Evolutionary conservation across 177 flowering plant species (phyloP).

Genomic region (Tripterygium wilfordii): DNA sequence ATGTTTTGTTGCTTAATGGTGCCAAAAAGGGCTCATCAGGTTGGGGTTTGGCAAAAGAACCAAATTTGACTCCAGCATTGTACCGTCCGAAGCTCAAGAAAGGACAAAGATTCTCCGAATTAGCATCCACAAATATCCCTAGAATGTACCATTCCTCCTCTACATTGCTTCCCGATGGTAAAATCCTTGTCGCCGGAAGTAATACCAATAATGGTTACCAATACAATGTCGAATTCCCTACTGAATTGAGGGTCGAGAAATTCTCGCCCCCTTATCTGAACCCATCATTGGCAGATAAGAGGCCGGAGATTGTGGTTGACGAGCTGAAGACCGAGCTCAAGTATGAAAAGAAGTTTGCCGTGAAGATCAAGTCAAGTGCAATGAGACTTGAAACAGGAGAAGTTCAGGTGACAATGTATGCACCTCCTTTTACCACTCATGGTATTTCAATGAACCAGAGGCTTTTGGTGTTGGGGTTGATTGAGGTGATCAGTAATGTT

Average conservation of each 20-base stretch:
- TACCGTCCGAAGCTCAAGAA: slow-evolving; percentile 30
- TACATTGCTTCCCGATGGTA: slow-evolving; percentile 54
- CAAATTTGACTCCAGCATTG: slow-evolving; percentile 47
- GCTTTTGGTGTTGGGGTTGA: slow-evolving; percentile 30
- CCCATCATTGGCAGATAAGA: slow-evolving; percentile 9
- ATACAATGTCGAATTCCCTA: slow-evolving; percentile 47
- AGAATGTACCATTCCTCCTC: slow-evolving; percentile 83
- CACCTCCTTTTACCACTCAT: slow-evolving; percentile 82
- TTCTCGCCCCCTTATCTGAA: slow-evolving; percentile 77
- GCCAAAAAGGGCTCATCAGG: slow-evolving; percentile 65
- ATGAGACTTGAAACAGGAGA: not conserved
- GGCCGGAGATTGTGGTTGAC: slow-evolving; percentile 25
- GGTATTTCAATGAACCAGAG: slow-evolving; percentile 73
- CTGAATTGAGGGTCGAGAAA: slow-evolving; percentile 74
- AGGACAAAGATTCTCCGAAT: slow-evolving; percentile 29
- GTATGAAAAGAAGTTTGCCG: slow-evolving; percentile 21
- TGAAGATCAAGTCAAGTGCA: slow-evolving; percentile 12
- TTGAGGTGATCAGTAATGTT: not conserved
- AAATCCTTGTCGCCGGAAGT: slow-evolving; percentile 71
- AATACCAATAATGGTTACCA: slow-evolving; percentile 49
- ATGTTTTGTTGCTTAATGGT: slow-evolving; percentile 69
- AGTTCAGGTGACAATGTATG: slow-evolving; percentile 49
- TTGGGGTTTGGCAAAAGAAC: slow-evolving; percentile 52
- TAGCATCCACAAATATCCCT: slow-evolving; percentile 39
- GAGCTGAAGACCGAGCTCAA: slow-evolving; percentile 1